Base-by-base conservation (phyloP, 2,329 filamentous ascomycete genomes). In the Stylonectria norvegica region DNA sequence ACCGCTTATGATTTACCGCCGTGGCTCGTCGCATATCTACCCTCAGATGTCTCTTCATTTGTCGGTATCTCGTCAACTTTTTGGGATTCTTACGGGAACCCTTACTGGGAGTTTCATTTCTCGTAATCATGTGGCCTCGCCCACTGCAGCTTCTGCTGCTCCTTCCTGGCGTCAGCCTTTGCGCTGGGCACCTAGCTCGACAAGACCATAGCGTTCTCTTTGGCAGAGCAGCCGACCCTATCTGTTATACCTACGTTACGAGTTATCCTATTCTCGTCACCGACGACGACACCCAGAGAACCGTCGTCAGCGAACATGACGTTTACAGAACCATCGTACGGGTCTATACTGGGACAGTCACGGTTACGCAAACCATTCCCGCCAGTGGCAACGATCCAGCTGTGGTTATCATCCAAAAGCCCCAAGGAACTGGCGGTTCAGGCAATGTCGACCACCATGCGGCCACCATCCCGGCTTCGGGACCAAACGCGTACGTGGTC, bases 221-320 rank as follows among this genome's bases (percentile, higher is more conserved):
- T 14, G 39, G 42, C 23, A 47, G 52, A 42, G 52, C 50, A 34
- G 52, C 49, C 30, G 42, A 56, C 4, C 50, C 50, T 5, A 47
- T 56, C 12, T 56, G 52, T 6, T 56, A 56, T 40, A 56, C 53
- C n/a, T 56, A 56, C 31, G 47, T 56, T 25, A 56, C 53, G 11
- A 48, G 52, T 1, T 56, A 56, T 22, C 53, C 53, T 8, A 47
- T 56, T 18, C 44, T 50, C 16, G 53, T 41, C 28, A 41, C 39
- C 7, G 18, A 20, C 3, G 45, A 49, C 5, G 49, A 47, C 12
- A n/a, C n/a, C n/a, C n/a, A n/a, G n/a, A n/a, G n/a, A n/a, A n/a
- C n/a, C n/a, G n/a, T n/a, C n/a, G n/a, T n/a, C n/a, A n/a, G n/a
- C n/a, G n/a, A n/a, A n/a, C n/a, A n/a, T n/a, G n/a, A n/a, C n/a